phyloP scores from a whole-genome alignment of 305 asterid genomes.

The Rubia occidens region DNA sequence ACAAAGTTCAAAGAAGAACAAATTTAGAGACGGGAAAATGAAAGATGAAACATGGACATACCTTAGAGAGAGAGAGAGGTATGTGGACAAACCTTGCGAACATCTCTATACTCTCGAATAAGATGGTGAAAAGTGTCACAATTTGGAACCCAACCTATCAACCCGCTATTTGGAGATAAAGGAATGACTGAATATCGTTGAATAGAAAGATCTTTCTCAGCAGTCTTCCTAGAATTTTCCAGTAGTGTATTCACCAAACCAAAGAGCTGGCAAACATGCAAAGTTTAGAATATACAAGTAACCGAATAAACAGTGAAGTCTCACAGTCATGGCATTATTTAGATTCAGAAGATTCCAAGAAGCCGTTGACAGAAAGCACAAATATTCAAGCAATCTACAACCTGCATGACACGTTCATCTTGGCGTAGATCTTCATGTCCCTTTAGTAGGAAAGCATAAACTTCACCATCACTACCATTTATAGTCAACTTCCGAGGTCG shows the following conservation, averaged over 20 bases:
- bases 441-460: slow-evolving; percentile 86
- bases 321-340: background rate
- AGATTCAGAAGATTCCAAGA: background rate
- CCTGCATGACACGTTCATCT: slow-evolving; percentile 99
- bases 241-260: slow-evolving; percentile 90
- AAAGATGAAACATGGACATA: slow-evolving; percentile 17
- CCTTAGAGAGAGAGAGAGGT: background rate
- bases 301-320: background rate
- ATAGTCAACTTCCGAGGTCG: slow-evolving; percentile 97
- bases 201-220: slow-evolving; percentile 89
- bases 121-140: slow-evolving; percentile 95
- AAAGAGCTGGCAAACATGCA: slow-evolving; percentile 55
- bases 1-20: slow-evolving; percentile 24
- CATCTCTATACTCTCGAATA: slow-evolving; percentile 95
- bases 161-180: slow-evolving; percentile 93
- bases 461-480: slow-evolving; percentile 93
- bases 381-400: slow-evolving; percentile 19
- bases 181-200: slow-evolving; percentile 94
- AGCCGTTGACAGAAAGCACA: background rate
- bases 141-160: slow-evolving; percentile 97
- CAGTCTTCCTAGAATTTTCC: slow-evolving; percentile 83
- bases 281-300: slow-evolving; percentile 7
- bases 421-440: slow-evolving; percentile 99
- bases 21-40: slow-evolving; percentile 8
- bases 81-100: slow-evolving; percentile 58